Percentiles rank a stretch among this genome's conserved stretches.
These are phyloP conservation scores for Coemansia aciculifera DNA, from an alignment of 192 early-diverging fungal species.

Conservation along the genomic window DNA sequence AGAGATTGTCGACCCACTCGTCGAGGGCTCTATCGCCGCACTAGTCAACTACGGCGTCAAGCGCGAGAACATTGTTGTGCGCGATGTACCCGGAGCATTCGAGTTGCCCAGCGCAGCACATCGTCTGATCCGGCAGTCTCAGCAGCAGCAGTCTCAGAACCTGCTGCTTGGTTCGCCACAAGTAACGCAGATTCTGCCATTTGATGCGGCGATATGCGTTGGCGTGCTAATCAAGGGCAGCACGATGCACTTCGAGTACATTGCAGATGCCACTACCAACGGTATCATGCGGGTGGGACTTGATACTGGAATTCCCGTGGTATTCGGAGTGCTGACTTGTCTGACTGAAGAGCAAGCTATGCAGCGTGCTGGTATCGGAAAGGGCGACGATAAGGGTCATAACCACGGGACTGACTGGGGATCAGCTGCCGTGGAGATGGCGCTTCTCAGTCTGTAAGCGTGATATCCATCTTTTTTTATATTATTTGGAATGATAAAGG, in stretches of 20 bases:
- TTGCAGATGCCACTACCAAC: constrained; percentile 88
- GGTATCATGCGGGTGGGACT: constrained; percentile 97
- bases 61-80: constrained; percentile 71
- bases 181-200: constrained; percentile 50
- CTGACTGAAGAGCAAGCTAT: constrained; percentile 92
- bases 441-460: constrained; percentile 60
- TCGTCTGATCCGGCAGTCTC: constrained; percentile 69
- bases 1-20: constrained; percentile 80
- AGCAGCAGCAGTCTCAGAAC: constrained; percentile 56
- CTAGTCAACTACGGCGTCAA: constrained; percentile 71
- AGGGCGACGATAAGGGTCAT: constrained; percentile 65
- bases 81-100: constrained; percentile 87
- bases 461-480: not conserved
- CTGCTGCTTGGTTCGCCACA: constrained; percentile 13
- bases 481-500: too few relatives aligned
- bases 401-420: constrained; percentile 99
- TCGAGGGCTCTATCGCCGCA: constrained; percentile 67
- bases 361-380: constrained; percentile 71
- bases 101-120: constrained; percentile 92
- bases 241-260: constrained; percentile 99
- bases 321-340: constrained; percentile 97
- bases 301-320: constrained; percentile 80
- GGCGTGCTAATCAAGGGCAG: constrained; percentile 98
- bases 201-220: constrained; percentile 90
- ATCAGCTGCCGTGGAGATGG: constrained; percentile 94